phyloP scores from a whole-genome alignment of 176 grass and related monocot species.

The Zizania latifolia region DNA sequence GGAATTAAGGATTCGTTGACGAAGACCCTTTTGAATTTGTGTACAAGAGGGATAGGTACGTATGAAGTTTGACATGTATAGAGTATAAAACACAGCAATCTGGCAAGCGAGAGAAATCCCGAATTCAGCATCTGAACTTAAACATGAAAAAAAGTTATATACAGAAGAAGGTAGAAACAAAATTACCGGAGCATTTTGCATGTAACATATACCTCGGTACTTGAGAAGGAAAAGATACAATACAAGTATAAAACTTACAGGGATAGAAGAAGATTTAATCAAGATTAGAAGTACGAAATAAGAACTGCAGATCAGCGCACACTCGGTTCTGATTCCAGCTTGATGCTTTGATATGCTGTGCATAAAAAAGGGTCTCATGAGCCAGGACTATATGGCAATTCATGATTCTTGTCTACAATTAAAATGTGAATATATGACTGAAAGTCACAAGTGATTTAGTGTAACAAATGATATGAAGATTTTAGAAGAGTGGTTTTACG shows the following conservation, averaged over 20 bases:
- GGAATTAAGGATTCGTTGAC: constrained; percentile 8
- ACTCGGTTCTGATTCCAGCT: background rate
- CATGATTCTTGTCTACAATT: background rate
- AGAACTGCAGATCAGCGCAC: background rate
- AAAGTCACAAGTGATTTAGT: background rate
- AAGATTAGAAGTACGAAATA: background rate
- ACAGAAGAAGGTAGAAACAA: background rate
- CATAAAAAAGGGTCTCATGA: background rate
- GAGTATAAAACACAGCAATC: background rate
- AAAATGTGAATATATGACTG: background rate
- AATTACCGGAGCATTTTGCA: background rate
- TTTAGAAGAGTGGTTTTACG: no score
- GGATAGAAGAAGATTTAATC: background rate
- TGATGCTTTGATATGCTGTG: background rate
- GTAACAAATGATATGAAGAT: background rate
- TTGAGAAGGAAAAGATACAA: background rate
- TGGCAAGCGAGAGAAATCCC: background rate
- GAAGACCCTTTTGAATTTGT: background rate
- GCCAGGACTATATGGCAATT: background rate
- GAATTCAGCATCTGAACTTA: background rate
- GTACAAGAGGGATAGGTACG: constrained; percentile 15
- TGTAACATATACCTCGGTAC: background rate
- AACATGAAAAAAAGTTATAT: background rate
- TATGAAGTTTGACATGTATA: background rate
- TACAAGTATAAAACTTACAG: background rate